Base-by-base conservation (phyloP, 106 monocot species). In the Dactylorhiza incarnata region DNA sequence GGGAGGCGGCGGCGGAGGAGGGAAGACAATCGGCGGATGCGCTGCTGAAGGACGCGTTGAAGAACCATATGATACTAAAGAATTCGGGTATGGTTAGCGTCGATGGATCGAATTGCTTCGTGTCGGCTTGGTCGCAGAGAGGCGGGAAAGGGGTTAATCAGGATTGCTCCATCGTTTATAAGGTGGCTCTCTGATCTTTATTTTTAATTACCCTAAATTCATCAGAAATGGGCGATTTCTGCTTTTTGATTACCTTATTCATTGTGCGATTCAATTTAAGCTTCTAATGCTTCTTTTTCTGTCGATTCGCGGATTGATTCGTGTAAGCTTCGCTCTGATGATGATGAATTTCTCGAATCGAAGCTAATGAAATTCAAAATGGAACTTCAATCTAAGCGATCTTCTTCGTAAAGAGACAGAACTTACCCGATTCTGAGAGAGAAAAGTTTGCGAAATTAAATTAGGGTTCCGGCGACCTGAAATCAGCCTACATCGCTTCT, bases 111-210 rank as follows among this genome's bases (percentile, higher is more conserved):
- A 80, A 83, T 46, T 51, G 77, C 53, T 97, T 89, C 25, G 89
- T 82, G 0, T 87, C 97, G 49, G 89, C 81, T 17, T 93, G 72
- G 75, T 87, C 91, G 25, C 81, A 74, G 68, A 82, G 87, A 83
- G 97, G 97, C 52, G 91, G 89, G 80, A 97, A 97, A 70, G 97
- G 97, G 29, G 53, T 88, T 55, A 97, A 94, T 47, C 97, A 97
- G 84, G 97, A 97, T 71, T 93, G 91, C 78, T 86, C 79, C 72
- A 74, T 94, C 71, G 97, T 89, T 13, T 97, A 87, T 89, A 75
- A 95, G 92, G 95, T 95, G 22, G 0, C 23, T 11, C 10, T 72
- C 72, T 72, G 19, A 5, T 72, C 49, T 72, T 22, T 11, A 3
- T 49, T 11, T 9, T 72, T 14, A 19, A 37, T 1, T 37, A 37